Conservation (phyloP, 208 protist species). For the Jaenimonas drosophilae region DNA sequence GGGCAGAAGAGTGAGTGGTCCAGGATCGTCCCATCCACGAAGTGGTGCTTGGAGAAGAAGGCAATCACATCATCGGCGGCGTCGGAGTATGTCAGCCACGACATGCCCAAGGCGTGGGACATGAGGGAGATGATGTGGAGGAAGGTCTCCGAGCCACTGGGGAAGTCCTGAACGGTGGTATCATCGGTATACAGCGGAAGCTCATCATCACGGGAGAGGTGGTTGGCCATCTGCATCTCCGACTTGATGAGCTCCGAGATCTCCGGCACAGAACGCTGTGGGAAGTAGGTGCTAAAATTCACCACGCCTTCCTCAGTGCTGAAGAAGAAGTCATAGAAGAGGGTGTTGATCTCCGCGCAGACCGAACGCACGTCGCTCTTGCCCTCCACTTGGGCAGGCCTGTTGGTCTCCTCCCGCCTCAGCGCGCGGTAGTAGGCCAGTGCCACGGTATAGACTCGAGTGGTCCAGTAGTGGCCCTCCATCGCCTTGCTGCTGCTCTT, state of each 20-base stretch:
- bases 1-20: too few relatives aligned
- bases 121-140: not conserved
- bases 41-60: not conserved
- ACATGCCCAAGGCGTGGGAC: not conserved
- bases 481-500: too few relatives aligned
- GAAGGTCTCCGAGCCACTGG: not conserved
- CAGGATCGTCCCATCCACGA: too few relatives aligned
- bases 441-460: not conserved
- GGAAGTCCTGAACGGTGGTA: not conserved
- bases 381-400: not conserved
- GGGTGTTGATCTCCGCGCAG: not conserved
- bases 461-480: not conserved
- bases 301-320: not conserved
- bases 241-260: not conserved
- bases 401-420: too few relatives aligned
- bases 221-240: too few relatives aligned
- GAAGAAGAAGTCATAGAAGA: conserved; percentile 1
- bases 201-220: not conserved
- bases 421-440: not conserved
- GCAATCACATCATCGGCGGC: not conserved
- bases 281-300: not conserved
- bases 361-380: not conserved
- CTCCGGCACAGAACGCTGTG: not conserved
- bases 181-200: not conserved
- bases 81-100: not conserved